phyloP scores from a whole-genome alignment of 192 early-diverging fungal species.

The Backusella australiensis region DNA sequence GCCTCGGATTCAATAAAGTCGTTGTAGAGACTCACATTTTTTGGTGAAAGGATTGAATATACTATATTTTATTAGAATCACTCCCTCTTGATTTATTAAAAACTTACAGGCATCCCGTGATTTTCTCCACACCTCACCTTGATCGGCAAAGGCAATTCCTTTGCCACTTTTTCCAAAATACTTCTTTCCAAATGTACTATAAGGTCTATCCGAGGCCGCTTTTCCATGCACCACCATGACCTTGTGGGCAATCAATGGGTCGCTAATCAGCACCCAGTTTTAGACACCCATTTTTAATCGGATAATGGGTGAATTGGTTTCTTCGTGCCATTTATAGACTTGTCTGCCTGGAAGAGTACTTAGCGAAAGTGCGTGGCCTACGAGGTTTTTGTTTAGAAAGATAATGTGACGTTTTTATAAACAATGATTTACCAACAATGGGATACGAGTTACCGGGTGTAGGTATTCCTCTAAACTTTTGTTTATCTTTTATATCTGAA shows the following conservation, averaged over 20 bases:
- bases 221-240: background rate
- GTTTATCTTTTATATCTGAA: background rate
- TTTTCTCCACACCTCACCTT: background rate
- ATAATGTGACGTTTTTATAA: background rate
- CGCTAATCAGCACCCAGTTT: conserved; percentile 9
- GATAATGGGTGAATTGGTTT: background rate
- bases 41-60: background rate
- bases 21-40: background rate
- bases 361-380: background rate
- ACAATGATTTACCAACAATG: background rate
- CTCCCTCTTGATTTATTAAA: background rate
- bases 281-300: background rate
- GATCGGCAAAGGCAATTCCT: background rate
- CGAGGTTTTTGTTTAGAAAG: background rate
- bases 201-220: background rate
- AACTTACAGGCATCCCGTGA: background rate
- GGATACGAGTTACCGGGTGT: background rate
- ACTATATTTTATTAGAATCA: background rate
- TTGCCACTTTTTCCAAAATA: background rate
- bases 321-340: background rate
- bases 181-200: background rate
- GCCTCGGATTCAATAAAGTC: background rate
- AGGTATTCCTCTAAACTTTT: background rate
- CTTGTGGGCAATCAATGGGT: background rate
- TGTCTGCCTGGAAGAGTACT: background rate